phyloP scores from a whole-genome alignment of 805 yeast genomes.

The Hanseniaspora hatyaiensis region DNA sequence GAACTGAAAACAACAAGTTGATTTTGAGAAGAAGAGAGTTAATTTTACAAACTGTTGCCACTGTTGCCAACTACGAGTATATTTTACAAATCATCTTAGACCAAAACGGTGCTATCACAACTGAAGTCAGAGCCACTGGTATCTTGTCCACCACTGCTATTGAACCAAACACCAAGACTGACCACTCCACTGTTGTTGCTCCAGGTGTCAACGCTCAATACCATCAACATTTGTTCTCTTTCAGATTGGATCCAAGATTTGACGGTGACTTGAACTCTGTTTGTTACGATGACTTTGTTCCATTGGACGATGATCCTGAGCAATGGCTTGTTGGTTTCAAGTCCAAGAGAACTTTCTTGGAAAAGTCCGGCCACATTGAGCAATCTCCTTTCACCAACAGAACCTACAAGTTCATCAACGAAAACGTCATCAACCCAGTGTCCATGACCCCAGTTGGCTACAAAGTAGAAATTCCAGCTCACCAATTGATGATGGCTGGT shows the following conservation, averaged over 20 bases:
- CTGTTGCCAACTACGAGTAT: slow-evolving; percentile 78
- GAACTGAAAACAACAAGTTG: slow-evolving; percentile 58
- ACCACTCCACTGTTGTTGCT: slow-evolving; percentile 61
- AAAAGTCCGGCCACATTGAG: slow-evolving; percentile 59
- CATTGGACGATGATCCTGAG: slow-evolving; percentile 49
- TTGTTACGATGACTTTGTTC: slow-evolving; percentile 55
- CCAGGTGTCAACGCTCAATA: slow-evolving; percentile 75
- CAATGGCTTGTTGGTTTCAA: slow-evolving; percentile 62
- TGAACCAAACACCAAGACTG: slow-evolving; percentile 53
- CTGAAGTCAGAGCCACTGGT: slow-evolving; percentile 79
- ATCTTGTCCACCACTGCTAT: slow-evolving; percentile 75
- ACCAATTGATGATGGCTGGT: slow-evolving; percentile 62
- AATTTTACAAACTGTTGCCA: slow-evolving; percentile 68
- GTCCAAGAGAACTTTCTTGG: slow-evolving; percentile 51
- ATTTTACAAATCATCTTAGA: slow-evolving; percentile 59
- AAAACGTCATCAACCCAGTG: slow-evolving; percentile 54
- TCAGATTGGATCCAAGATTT: slow-evolving; percentile 70
- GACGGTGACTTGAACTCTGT: slow-evolving; percentile 74
- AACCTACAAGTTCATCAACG: slow-evolving; percentile 64
- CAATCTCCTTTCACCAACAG: slow-evolving; percentile 68
- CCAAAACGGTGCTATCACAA: slow-evolving; percentile 65
- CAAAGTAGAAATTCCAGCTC: slow-evolving; percentile 61
- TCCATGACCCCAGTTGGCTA: slow-evolving; percentile 66
- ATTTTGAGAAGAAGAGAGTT: slow-evolving; percentile 65
- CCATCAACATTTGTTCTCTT: slow-evolving; percentile 70